phyloP scores from a whole-genome alignment of 805 yeast genomes.

The Candida awuae region DNA sequence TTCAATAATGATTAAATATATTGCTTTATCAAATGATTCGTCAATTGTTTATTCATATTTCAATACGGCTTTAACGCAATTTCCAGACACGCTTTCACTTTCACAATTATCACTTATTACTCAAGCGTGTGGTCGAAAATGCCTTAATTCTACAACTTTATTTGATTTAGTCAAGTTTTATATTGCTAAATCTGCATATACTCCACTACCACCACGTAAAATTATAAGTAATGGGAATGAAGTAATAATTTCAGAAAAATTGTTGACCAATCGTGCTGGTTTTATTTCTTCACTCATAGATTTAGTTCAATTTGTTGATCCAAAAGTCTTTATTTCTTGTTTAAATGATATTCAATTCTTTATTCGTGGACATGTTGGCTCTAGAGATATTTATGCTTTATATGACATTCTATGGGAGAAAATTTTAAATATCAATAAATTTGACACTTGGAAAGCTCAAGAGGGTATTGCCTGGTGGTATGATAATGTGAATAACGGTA shows the following conservation, averaged over 20 bases:
- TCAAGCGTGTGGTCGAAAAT: slow-evolving; percentile 38
- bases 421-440: slow-evolving; percentile 41
- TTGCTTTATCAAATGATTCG: slow-evolving; percentile 18
- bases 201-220: slow-evolving; percentile 8
- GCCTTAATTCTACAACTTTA: not conserved
- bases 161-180: slow-evolving; percentile 8
- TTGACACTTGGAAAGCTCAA: slow-evolving; percentile 48
- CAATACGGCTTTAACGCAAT: slow-evolving; percentile 37
- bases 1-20: slow-evolving; percentile 41
- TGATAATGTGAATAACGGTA: slow-evolving; percentile 25
- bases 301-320: slow-evolving; percentile 45
- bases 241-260: slow-evolving; percentile 22
- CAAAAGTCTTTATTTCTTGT: slow-evolving; percentile 38
- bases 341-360: slow-evolving; percentile 35
- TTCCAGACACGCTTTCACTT: slow-evolving; percentile 47
- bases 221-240: slow-evolving; percentile 10
- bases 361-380: slow-evolving; percentile 21
- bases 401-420: slow-evolving; percentile 42
- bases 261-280: slow-evolving; percentile 33
- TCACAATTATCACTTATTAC: slow-evolving; percentile 51
- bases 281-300: slow-evolving; percentile 39
- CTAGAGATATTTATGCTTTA: slow-evolving; percentile 33
- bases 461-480: slow-evolving; percentile 61
- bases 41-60: slow-evolving; percentile 2
- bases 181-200: slow-evolving; percentile 3